phyloP scores from a whole-genome alignment of 257 asterid genomes.

The Capsicum rhomboideum region DNA sequence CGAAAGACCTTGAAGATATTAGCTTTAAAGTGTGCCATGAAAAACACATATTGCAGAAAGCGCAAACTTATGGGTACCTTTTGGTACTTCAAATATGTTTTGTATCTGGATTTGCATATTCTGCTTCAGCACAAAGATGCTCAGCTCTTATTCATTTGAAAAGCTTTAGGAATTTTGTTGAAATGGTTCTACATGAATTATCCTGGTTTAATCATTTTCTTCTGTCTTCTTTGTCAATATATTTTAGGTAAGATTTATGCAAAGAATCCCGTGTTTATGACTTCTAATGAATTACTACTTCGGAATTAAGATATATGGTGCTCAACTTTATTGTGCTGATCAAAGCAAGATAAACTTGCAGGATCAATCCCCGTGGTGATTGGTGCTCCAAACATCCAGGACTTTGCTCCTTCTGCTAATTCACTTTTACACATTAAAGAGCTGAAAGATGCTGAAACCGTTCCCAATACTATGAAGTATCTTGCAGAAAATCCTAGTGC shows the following conservation, averaged over 20 bases:
- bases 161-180: background rate
- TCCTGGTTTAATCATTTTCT: background rate
- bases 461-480: conserved; percentile 77
- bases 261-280: background rate
- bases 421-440: conserved; percentile 77
- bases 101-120: background rate
- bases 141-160: background rate
- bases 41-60: background rate
- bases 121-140: background rate
- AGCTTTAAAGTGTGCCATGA: background rate
- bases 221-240: background rate
- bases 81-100: background rate
- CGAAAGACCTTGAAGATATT: background rate
- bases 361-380: conserved; percentile 89
- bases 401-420: conserved; percentile 71
- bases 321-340: background rate
- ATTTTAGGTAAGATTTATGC: background rate
- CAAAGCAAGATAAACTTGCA: conserved; percentile 12
- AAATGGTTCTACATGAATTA: background rate
- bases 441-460: conserved; percentile 46
- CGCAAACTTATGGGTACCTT: background rate
- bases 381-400: conserved; percentile 94
- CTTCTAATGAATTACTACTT: background rate
- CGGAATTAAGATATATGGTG: background rate
- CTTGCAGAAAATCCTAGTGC: conserved; percentile 67